Percentiles rank a stretch among this genome's conserved stretches.
phyloP scores from a whole-genome alignment of 257 asterid genomes.

The Buddleja alternifolia region DNA sequence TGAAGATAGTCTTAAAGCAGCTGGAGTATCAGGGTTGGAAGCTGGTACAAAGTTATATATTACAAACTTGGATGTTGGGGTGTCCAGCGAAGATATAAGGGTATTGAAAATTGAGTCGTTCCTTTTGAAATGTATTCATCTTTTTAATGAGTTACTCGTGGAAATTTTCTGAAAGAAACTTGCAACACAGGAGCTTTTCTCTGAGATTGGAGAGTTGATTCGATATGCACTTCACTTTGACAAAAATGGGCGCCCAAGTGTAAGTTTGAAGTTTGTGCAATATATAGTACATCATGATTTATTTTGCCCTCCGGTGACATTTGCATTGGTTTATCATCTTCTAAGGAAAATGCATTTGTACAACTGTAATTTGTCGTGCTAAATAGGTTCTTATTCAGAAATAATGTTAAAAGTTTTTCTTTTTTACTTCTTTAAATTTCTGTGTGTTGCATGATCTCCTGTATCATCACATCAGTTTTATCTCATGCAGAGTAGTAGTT shows the following conservation, averaged over 20 bases:
- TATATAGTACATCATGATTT: neutral
- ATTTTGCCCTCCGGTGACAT: neutral
- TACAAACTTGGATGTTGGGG: conserved; percentile 84
- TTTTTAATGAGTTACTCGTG: conserved; percentile 39
- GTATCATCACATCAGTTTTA: neutral
- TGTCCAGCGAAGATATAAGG: conserved; percentile 91
- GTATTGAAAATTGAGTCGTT: conserved; percentile 46
- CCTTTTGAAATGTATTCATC: conserved; percentile 34
- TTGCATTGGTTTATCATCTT: conserved; percentile 23
- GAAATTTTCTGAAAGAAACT: conserved; percentile 47
- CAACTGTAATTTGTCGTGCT: neutral
- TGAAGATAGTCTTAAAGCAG: conserved; percentile 89
- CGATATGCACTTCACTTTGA: conserved; percentile 86
- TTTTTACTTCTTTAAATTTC: neutral
- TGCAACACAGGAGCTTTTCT: conserved; percentile 82
- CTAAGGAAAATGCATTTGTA: neutral
- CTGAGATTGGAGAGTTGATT: conserved; percentile 82
- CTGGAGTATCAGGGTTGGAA: conserved; percentile 74
- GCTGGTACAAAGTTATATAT: conserved; percentile 66
- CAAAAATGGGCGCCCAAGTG: conserved; percentile 88
- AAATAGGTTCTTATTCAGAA: neutral
- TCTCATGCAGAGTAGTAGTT: too few species aligned
- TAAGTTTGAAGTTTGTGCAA: conserved; percentile 40
- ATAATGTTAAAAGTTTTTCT: too few species aligned
- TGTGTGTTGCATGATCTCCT: neutral